Base-by-base conservation (phyloP, 2,329 filamentous ascomycete species). In the Lachnellula occidentalis region DNA sequence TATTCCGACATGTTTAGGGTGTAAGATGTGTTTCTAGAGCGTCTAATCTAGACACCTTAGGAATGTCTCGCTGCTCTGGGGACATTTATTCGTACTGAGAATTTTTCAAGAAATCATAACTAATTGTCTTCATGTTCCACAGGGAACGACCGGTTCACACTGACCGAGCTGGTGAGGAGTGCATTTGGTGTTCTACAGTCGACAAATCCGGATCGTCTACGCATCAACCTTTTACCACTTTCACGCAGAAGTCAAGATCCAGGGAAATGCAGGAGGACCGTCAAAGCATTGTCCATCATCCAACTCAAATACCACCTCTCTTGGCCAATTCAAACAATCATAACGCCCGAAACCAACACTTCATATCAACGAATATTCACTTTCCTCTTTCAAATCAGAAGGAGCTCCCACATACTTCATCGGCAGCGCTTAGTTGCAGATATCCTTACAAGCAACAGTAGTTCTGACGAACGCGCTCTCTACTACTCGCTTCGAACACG, bases 121-220 rank as follows among this genome's bases (percentile, higher is more conserved):
- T 31, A 11, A 31, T 12, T 9, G n/a, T n/a, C 4, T 31, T 4
- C 27, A 31, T 31, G 11, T 4, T 31, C 3, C 27, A 31, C 27
- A 31, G 27, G 27, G 92, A 85, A 86, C 58, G 90, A 96, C 68
- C 82, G 85, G 19, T 95, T 92, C 65, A 78, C 87, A 0, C 74
- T 96, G 27, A 94, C 88, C 0, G 89, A 92, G 61, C 72, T 90
- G 2, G 85, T 87, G 0, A 87, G 90, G 55, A 85, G 85, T 53
- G 83, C 87, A 0, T 91, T 90, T 67, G 77, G 74, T 5, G 67
- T 66, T 0, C 64, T 81, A 1, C 61, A 71, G 0, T 72, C 73
- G 1, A 70, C 88, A 1, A 81, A 90, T 52, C 62, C 76, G 2
- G 80, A 85, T 48, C 80, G 82, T 19, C 71, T 96, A 8, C 78